phyloP scores from a whole-genome alignment of 2,329 filamentous ascomycete genomes.

The Neophaeococcomyces aloes region DNA sequence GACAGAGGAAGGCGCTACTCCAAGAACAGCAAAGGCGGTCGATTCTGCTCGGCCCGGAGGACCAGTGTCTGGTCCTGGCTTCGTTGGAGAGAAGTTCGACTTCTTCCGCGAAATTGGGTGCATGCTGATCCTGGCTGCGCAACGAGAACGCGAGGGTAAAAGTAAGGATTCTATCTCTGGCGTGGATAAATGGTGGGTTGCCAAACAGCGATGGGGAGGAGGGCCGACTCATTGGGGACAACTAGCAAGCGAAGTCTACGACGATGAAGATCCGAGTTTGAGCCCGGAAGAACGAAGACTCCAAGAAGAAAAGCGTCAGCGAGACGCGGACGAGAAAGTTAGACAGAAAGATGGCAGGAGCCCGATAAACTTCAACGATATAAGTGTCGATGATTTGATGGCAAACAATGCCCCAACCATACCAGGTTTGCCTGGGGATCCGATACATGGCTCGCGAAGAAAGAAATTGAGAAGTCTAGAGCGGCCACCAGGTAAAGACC shows the following conservation, averaged over 20 bases:
- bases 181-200: constrained; percentile 47
- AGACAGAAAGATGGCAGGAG: constrained; percentile 10
- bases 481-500: constrained; percentile 6
- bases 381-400: constrained; percentile 17
- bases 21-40: neutral
- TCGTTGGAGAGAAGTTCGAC: constrained; percentile 38
- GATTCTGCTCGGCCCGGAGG: neutral
- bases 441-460: constrained; percentile 24
- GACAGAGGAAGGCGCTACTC: neutral
- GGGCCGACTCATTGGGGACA: constrained; percentile 29
- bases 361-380: constrained; percentile 10
- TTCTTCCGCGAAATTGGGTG: constrained; percentile 47
- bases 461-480: constrained; percentile 15
- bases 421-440: neutral
- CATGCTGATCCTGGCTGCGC: constrained; percentile 49
- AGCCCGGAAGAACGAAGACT: constrained; percentile 25
- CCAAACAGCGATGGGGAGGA: constrained; percentile 47
- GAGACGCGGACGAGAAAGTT: constrained; percentile 14
- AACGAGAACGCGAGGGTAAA: constrained; percentile 44
- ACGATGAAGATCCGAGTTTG: constrained; percentile 23
- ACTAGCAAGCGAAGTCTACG: constrained; percentile 17
- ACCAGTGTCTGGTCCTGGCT: constrained; percentile 6
- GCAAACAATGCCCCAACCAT: constrained; percentile 8
- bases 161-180: constrained; percentile 26
- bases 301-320: constrained; percentile 17